These are phyloP conservation scores for Neurospora intermedia DNA, from an alignment of 495 filamentous ascomycete genomes.

Conservation along the genomic window DNA sequence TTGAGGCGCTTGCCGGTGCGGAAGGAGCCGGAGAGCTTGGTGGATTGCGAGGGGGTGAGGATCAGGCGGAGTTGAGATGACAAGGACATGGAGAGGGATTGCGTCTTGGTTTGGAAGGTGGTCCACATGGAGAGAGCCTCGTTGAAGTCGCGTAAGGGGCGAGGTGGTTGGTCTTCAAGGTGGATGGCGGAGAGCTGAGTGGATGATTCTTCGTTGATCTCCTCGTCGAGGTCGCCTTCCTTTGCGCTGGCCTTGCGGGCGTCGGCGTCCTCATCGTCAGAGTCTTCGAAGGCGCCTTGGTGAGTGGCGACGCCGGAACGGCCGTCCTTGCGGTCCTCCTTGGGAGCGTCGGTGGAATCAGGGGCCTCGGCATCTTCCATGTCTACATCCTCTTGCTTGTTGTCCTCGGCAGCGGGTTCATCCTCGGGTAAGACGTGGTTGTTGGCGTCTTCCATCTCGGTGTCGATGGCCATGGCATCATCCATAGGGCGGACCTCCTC, in stretches of 20 bases:
- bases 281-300: conserved; percentile 32
- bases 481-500: conserved; percentile 78
- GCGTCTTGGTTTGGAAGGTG: conserved; percentile 71
- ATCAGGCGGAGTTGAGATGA: conserved; percentile 94
- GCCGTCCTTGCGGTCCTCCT: conserved; percentile 29
- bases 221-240: conserved; percentile 27
- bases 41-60: conserved; percentile 84
- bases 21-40: conserved; percentile 93
- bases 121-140: conserved; percentile 77
- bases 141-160: conserved; percentile 28
- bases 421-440: conserved; percentile 43
- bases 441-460: conserved; percentile 47
- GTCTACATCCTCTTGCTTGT: conserved; percentile 21
- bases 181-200: conserved; percentile 63
- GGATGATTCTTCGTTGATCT: conserved; percentile 61
- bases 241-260: conserved; percentile 23
- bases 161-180: conserved; percentile 33
- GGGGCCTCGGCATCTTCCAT: conserved; percentile 30
- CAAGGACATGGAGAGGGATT: conserved; percentile 71
- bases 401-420: conserved; percentile 40
- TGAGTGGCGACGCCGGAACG: conserved; percentile 37
- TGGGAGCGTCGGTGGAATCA: conserved; percentile 30
- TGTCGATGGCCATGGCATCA: conserved; percentile 73
- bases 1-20: conserved; percentile 96
- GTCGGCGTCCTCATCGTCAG: conserved; percentile 22